Percentiles rank a stretch among this genome's conserved stretches.
Conservation (phyloP, 192 early-diverging fungal species). For the Coemansia erecta region DNA sequence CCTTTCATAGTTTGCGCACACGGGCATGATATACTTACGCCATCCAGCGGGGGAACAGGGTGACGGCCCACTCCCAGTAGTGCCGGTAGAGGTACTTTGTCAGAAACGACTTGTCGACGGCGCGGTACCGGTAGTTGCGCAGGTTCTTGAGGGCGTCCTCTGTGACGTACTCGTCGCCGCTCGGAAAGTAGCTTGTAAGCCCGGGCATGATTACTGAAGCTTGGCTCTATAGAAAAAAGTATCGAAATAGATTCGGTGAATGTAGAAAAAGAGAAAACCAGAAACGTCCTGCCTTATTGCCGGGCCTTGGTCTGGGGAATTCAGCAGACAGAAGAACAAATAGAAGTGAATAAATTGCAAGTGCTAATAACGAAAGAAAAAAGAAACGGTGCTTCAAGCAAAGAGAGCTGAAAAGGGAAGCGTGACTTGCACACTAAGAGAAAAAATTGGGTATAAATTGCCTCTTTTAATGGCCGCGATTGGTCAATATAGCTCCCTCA, state of each 20-base stretch:
- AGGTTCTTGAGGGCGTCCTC: slow-evolving; percentile 69
- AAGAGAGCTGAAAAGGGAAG: neutral
- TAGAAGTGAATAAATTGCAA: neutral
- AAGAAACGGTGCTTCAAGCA: neutral
- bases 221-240: too few species aligned
- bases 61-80: slow-evolving; percentile 90
- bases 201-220: slow-evolving; percentile 15
- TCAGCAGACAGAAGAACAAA: too few species aligned
- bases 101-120: slow-evolving; percentile 79
- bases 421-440: too few species aligned
- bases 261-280: slow-evolving; percentile 4
- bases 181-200: slow-evolving; percentile 41
- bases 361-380: neutral
- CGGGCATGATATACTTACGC: slow-evolving; percentile 67
- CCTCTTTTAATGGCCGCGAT: neutral
- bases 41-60: slow-evolving; percentile 88
- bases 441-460: too few species aligned
- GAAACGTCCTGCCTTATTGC: neutral
- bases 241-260: neutral
- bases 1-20: neutral
- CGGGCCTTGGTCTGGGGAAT: too few species aligned
- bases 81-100: slow-evolving; percentile 78
- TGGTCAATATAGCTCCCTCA: too few species aligned
- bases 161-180: slow-evolving; percentile 61
- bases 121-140: slow-evolving; percentile 74